Conservation (phyloP, 2,329 filamentous ascomycete genomes). For the Capronia coronata region DNA sequence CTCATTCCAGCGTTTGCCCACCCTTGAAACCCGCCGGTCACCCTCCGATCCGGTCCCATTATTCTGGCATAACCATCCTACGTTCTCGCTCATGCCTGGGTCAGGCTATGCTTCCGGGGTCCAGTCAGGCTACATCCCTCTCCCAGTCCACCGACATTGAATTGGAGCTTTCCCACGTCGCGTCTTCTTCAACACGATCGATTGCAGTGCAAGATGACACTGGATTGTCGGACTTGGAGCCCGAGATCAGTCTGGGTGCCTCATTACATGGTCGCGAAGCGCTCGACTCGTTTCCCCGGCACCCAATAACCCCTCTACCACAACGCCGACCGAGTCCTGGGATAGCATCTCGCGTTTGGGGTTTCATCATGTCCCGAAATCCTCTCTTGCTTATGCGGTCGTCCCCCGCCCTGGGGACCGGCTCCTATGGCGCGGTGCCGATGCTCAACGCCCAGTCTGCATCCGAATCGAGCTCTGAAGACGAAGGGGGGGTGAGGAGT, state of each 20-base stretch:
- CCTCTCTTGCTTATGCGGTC: slow-evolving; percentile 55
- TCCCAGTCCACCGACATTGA: slow-evolving; percentile 2
- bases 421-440: slow-evolving; percentile 56
- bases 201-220: slow-evolving; percentile 20
- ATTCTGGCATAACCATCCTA: neutral
- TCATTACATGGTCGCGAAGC: slow-evolving; percentile 7
- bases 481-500: slow-evolving; percentile 24
- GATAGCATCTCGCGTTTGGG: slow-evolving; percentile 18
- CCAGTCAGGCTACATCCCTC: slow-evolving; percentile 9
- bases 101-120: slow-evolving; percentile 16
- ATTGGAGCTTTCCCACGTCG: slow-evolving; percentile 15
- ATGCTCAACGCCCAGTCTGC: slow-evolving; percentile 4
- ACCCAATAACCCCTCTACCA: slow-evolving; percentile 9
- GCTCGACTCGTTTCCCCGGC: slow-evolving; percentile 3
- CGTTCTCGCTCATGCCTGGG: neutral
- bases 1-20: neutral
- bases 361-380: slow-evolving; percentile 43
- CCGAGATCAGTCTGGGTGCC: slow-evolving; percentile 10
- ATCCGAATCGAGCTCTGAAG: slow-evolving; percentile 28
- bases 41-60: neutral
- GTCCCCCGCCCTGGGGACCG: slow-evolving; percentile 54
- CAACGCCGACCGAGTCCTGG: slow-evolving; percentile 7
- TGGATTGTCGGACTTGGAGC: slow-evolving; percentile 7
- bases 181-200: slow-evolving; percentile 3
- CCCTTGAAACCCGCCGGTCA: neutral